Evolutionary conservation across 208 protist genomes (phyloP), one percentile per base, ranked within the genome.

Genomic region (Plasmodiophora brassicae): DNA sequence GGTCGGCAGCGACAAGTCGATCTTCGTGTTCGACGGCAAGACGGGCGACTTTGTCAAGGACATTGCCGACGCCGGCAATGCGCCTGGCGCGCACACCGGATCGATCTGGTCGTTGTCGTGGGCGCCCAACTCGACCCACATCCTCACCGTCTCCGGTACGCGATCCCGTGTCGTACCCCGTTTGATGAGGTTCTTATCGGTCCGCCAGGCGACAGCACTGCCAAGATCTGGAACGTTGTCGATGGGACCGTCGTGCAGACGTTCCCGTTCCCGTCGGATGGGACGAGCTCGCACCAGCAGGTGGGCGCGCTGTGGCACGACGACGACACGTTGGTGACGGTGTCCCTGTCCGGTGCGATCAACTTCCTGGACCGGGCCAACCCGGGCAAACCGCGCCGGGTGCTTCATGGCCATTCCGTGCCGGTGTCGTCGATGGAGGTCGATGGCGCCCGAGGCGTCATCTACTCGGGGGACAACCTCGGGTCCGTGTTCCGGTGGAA

Each of bases 131-230:
- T 78, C 65, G 32, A 78, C 10, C 20, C n/a, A 5, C n/a, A 78
- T 78, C 41, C n/a, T 78, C 5, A 78, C 65, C 5, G 65, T 78
- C 41, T 78, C 65, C 5, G 65, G 65, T 78, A 38, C 20, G n/a
- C 65, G n/a, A 78, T 38, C 5, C 14, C 65, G 10, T 78, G 32
- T 8, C 5, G 32, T 78, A 14, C 14, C 32, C n/a, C 41, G 65
- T 5, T n/a, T n/a, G n/a, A n/a, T n/a, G n/a, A n/a, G n/a, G n/a
- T n/a, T 38, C n/a, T 78, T 5, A 78, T 36, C 65, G 32, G 5
- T 78, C 41, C 88, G 0, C 94, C 93, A 0, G 93, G 91, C 32
- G 94, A 96, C 84, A 95, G 94, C 65, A 95, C 94, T 0, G 88
- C 50, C 78, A 95, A 95, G 85, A 0, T 96, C n/a, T 95, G 93